These are phyloP conservation scores for Emydomyces testavorans DNA, from an alignment of 2,329 filamentous ascomycete genomes.

Conservation along the genomic window DNA sequence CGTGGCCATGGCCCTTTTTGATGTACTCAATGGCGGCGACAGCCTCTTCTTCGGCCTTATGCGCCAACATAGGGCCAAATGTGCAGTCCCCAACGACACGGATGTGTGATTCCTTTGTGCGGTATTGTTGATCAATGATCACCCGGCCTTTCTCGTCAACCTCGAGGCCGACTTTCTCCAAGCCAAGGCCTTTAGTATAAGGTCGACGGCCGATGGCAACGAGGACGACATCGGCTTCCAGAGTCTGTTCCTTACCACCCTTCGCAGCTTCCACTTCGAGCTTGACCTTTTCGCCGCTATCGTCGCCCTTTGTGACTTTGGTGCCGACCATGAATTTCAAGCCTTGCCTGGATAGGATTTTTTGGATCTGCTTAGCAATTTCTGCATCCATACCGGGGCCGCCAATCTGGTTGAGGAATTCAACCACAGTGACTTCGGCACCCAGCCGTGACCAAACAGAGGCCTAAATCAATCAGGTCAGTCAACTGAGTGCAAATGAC, in stretches of 20 bases:
- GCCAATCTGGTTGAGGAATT: slow-evolving; percentile 92
- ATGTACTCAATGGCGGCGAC: slow-evolving; percentile 94
- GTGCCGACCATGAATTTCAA: slow-evolving; percentile 97
- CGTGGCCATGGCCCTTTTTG: slow-evolving; percentile 93
- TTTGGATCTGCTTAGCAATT: slow-evolving; percentile 81
- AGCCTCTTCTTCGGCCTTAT: slow-evolving; percentile 98
- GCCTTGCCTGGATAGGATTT: slow-evolving; percentile 89
- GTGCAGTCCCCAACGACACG: slow-evolving; percentile 92
- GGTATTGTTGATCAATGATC: slow-evolving; percentile 97
- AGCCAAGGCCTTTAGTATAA: slow-evolving; percentile 80
- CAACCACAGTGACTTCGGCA: slow-evolving; percentile 89
- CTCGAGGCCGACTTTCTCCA: slow-evolving; percentile 79
- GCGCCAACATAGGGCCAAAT: slow-evolving; percentile 96
- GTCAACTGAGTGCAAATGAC: not conserved
- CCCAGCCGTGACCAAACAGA: slow-evolving; percentile 96
- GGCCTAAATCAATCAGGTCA: slow-evolving; percentile 35
- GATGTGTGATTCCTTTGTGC: slow-evolving; percentile 94
- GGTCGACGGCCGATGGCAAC: slow-evolving; percentile 93
- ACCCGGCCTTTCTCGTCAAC: slow-evolving; percentile 86
- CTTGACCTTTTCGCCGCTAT: slow-evolving; percentile 62
- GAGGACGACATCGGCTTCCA: slow-evolving; percentile 89
- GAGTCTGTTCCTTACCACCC: slow-evolving; percentile 84
- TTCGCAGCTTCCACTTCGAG: slow-evolving; percentile 84
- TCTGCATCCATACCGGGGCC: slow-evolving; percentile 95
- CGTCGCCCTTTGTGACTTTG: slow-evolving; percentile 82